phyloP scores from a whole-genome alignment of 805 yeast genomes.

The Wickerhamomyces bovis region DNA sequence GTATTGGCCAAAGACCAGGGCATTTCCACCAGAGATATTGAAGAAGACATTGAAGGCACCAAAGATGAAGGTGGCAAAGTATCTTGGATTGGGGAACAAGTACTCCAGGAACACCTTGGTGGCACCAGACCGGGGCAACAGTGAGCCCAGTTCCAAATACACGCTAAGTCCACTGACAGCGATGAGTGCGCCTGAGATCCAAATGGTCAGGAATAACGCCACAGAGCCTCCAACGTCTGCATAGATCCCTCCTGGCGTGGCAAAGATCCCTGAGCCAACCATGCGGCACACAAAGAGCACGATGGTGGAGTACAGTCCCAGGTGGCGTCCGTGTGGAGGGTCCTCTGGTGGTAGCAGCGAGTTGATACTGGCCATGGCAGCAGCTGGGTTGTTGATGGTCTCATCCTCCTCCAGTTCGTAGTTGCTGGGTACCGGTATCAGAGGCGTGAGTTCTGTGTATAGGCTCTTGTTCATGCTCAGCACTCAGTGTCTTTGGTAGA shows the following conservation, averaged over 20 bases:
- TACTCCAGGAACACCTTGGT: constrained; percentile 63
- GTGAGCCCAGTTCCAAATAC: constrained; percentile 60
- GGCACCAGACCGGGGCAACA: constrained; percentile 69
- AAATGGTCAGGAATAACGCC: constrained; percentile 48
- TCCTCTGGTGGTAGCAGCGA: constrained; percentile 8
- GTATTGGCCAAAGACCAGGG: constrained; percentile 56
- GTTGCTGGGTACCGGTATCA: background rate
- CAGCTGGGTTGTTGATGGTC: constrained; percentile 6
- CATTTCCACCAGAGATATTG: constrained; percentile 48
- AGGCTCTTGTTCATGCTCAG: too few relatives aligned
- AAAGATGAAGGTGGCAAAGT: constrained; percentile 45
- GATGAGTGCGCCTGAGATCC: constrained; percentile 54
- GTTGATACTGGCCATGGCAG: constrained; percentile 1
- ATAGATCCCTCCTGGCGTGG: constrained; percentile 40
- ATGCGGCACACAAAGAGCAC: constrained; percentile 60
- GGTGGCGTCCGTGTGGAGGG: constrained; percentile 62
- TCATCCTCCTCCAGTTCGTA: constrained; percentile 12
- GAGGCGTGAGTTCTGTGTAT: background rate
- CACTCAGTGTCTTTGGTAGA: too few relatives aligned
- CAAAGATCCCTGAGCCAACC: constrained; percentile 69
- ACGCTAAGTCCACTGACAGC: constrained; percentile 61
- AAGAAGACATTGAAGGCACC: constrained; percentile 37
- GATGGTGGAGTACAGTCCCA: constrained; percentile 59
- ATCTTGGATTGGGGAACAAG: constrained; percentile 51
- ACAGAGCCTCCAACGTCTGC: constrained; percentile 64